phyloP scores from a whole-genome alignment of 73 alveolate genomes.

The Symbiodinium pilosum region DNA sequence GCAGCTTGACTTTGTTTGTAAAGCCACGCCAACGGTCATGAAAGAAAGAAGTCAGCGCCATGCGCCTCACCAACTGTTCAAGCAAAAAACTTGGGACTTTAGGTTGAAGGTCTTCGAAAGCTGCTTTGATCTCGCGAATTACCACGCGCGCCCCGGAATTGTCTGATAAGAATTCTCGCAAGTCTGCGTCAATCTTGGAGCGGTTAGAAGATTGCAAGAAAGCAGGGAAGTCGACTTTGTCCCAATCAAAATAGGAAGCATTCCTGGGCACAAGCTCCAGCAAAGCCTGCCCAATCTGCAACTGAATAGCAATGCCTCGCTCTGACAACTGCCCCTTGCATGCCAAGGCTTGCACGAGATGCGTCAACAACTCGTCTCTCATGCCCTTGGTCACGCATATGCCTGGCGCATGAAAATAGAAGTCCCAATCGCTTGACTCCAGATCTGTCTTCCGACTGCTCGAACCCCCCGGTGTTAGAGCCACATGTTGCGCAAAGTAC shows the following conservation, averaged over 20 bases:
- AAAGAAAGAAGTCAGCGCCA: not conserved
- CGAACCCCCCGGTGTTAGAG: conserved; percentile 2
- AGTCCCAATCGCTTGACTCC: conserved; percentile 18
- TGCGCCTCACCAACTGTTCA: conserved; percentile 13
- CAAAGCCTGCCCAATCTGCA: not conserved
- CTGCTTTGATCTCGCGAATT: conserved; percentile 45
- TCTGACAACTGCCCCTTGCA: not conserved
- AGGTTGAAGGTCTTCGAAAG: not conserved
- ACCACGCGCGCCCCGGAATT: not conserved
- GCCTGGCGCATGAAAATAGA: conserved; percentile 19
- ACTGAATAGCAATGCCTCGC: conserved; percentile 15
- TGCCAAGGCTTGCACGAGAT: not conserved
- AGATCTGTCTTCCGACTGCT: conserved; percentile 20
- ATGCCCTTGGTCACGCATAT: not conserved
- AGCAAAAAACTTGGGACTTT: not conserved
- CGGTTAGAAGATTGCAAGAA: conserved; percentile 2
- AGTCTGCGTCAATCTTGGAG: conserved; percentile 21
- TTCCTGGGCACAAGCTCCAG: conserved; percentile 8
- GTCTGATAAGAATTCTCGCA: not conserved
- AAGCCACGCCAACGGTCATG: not conserved
- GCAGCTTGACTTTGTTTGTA: not conserved
- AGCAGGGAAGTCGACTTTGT: conserved; percentile 10
- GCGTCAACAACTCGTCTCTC: conserved; percentile 18
- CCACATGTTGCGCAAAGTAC: not conserved
- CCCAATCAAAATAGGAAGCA: conserved; percentile 27